phyloP scores from a whole-genome alignment of 306 rosid genomes.

The Gastrolobium villosum region DNA sequence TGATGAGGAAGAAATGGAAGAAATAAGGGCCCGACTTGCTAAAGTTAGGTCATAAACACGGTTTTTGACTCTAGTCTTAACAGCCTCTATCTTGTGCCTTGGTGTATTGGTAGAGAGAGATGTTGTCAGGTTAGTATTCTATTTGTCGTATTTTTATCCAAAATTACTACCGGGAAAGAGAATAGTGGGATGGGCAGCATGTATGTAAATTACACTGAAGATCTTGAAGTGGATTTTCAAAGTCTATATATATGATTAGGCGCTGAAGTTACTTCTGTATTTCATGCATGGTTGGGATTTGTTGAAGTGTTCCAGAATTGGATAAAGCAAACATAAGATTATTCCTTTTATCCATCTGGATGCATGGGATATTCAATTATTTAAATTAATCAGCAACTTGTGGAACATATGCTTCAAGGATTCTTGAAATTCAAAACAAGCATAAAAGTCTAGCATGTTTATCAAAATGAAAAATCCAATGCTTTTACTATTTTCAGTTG shows the following conservation, averaged over 20 bases:
- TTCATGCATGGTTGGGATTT: constrained; percentile 1
- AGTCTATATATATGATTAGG: not conserved
- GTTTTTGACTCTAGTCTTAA: not conserved
- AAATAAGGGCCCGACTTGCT: constrained; percentile 68
- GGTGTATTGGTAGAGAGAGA: not conserved
- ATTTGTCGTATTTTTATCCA: constrained; percentile 12
- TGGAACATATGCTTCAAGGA: not conserved
- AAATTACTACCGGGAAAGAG: constrained; percentile 2
- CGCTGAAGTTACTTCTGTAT: not conserved
- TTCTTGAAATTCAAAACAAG: not conserved
- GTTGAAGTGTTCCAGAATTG: not conserved
- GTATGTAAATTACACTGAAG: constrained; percentile 29
- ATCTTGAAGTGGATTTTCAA: not conserved
- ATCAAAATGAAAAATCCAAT: not conserved
- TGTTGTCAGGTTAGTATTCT: not conserved
- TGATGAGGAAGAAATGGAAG: constrained; percentile 66
- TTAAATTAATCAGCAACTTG: constrained; percentile 4
- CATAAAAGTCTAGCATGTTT: not conserved
- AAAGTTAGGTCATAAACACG: constrained; percentile 59
- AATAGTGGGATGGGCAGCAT: constrained; percentile 6
- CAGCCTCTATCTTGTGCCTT: not conserved
- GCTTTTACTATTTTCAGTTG: not conserved
- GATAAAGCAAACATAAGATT: not conserved
- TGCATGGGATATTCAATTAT: not conserved
- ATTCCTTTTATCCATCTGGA: not conserved